These are phyloP conservation scores for Carallia pectinifolia DNA, from an alignment of 345 rosid genomes.

Conservation along the genomic window DNA sequence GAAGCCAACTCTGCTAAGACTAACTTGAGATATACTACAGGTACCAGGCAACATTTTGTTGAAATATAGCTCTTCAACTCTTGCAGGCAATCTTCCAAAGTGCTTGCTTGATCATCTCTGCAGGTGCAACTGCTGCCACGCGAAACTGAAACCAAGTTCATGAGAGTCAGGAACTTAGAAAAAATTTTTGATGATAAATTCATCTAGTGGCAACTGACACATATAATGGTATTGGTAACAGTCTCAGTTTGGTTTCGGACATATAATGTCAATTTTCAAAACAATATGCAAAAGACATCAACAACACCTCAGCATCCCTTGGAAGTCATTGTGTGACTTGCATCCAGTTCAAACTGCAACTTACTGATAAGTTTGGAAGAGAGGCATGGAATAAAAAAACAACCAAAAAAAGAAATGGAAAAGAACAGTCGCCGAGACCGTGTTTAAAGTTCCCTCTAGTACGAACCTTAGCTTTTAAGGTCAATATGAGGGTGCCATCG, in stretches of 20 bases:
- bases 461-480: constrained; percentile 71
- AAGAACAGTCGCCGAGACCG: neutral
- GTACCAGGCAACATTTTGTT: neutral
- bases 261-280: too few relatives aligned
- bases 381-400: too few relatives aligned
- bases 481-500: constrained; percentile 52
- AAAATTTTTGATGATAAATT: too few relatives aligned
- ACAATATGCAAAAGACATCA: too few relatives aligned
- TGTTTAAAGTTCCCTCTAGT: neutral
- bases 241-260: too few relatives aligned
- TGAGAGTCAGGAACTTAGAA: too few relatives aligned
- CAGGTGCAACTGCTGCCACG: constrained; percentile 59
- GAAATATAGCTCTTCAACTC: constrained; percentile 17
- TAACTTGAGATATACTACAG: constrained; percentile 8
- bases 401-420: neutral
- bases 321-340: too few relatives aligned
- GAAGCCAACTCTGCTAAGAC: constrained; percentile 8
- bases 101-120: constrained; percentile 64
- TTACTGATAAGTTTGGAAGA: too few relatives aligned
- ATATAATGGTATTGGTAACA: too few relatives aligned
- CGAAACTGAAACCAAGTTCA: constrained; percentile 44
- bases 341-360: too few relatives aligned
- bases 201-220: too few relatives aligned
- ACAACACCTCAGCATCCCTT: too few relatives aligned
- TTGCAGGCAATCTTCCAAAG: constrained; percentile 53